Evolutionary conservation across 148 eudicot species (phyloP).

Genomic region (Vaccinium corymbosum): DNA sequence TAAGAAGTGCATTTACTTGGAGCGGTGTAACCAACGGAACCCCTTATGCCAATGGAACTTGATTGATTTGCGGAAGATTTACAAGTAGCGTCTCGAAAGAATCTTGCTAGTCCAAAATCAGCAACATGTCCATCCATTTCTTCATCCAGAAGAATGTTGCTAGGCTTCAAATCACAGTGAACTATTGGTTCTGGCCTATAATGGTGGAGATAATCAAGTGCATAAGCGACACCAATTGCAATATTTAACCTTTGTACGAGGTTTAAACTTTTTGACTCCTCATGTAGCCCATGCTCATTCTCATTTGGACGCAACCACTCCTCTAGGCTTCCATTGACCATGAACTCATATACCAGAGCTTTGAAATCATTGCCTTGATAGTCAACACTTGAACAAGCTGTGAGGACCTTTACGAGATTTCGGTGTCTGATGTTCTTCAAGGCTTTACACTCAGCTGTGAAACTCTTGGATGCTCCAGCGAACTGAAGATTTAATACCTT

Average conservation of each 20-base stretch:
- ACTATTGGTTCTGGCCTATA: neutral
- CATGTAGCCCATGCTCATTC: neutral
- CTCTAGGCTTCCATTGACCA: conserved; percentile 3
- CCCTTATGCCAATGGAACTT: neutral
- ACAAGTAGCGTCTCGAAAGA: neutral
- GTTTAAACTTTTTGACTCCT: neutral
- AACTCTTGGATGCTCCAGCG: neutral
- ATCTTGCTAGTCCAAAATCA: neutral
- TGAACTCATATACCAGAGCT: neutral
- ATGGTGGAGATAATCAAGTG: neutral
- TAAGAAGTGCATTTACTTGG: neutral
- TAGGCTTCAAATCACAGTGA: neutral
- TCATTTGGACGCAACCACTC: neutral
- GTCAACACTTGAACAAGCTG: neutral
- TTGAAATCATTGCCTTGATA: neutral
- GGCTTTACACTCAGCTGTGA: neutral
- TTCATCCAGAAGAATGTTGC: neutral
- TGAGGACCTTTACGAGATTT: neutral
- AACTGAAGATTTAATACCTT: neutral
- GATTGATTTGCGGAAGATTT: no score
- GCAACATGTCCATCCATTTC: neutral
- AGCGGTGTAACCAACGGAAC: neutral
- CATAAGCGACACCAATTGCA: neutral
- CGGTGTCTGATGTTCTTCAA: neutral
- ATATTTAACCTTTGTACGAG: neutral